Evolutionary conservation across 2,329 filamentous ascomycete genomes (phyloP), one percentile per base, ranked within the genome.

Genomic region (Sclerotinia subarctica): DNA sequence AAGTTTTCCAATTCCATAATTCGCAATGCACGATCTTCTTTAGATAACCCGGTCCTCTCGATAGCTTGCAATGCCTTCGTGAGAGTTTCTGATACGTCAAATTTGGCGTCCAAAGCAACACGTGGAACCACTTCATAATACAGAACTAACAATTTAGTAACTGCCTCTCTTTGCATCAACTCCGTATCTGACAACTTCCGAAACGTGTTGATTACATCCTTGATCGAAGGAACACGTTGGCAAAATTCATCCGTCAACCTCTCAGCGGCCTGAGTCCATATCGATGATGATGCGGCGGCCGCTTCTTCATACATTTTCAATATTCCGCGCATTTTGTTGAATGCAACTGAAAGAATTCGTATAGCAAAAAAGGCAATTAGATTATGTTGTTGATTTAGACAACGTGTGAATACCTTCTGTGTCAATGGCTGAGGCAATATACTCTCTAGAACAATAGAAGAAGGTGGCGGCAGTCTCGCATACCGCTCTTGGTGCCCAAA

Each of bases 51-150:
- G 8, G 83, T 80, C 19, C 83, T 78, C 54, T 90, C 86, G 13
- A 92, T 78, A 44, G 83, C 83, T 67, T 85, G 82, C 57, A 98
- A 81, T 1, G 89, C 85, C 69, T 88, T 86, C 10, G 90, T 88
- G 21, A 99, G 83, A 26, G 90, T 84, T 0, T 90, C 81, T 0
- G 94, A 95, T 5, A 96, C 90, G 75, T 98, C 95, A 74, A 97
- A 95, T 72, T 91, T 95, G 73, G 93, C 90, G 71, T 90, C 89
- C 19, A 96, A 82, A 1, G 93, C 93, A 32, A 92, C 82, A 69
- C 92, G 88, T 2, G 95, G 94, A 11, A 93, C 84, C 3, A 91
- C 84, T 76, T 94, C 88, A 77, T 96, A 96, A 79, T 96, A 98
- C n/a, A 94, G 83, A 21, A 88, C 85, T 51, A 99, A 79, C 26